Evolutionary conservation across 2,329 filamentous ascomycete species (phyloP).

Genomic region (Aschersonia sp.): DNA sequence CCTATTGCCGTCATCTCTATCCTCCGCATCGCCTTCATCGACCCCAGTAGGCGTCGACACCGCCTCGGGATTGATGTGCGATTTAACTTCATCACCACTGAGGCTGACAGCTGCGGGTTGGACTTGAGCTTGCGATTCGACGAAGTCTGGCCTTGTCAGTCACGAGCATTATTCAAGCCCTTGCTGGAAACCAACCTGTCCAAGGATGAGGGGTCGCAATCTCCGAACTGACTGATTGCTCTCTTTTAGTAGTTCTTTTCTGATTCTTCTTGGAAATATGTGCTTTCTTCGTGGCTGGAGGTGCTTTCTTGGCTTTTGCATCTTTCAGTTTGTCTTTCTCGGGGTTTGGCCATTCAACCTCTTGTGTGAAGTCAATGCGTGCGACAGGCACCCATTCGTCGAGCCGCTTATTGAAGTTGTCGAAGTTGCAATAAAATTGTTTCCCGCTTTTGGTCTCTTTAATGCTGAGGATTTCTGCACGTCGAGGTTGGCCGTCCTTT

Average conservation of each 20-base stretch:
- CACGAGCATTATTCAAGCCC: neutral
- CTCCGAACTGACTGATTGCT: conserved; percentile 39
- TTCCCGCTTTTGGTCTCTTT: conserved; percentile 77
- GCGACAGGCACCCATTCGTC: conserved; percentile 77
- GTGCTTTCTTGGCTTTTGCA: conserved; percentile 56
- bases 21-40: conserved; percentile 42
- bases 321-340: conserved; percentile 74
- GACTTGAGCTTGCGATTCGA: conserved; percentile 29
- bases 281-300: conserved; percentile 43
- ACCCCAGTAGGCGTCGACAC: conserved; percentile 28
- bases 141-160: conserved; percentile 21
- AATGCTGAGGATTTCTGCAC: conserved; percentile 94
- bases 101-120: conserved; percentile 27
- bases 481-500: conserved; percentile 69
- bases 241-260: conserved; percentile 39
- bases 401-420: conserved; percentile 85
- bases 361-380: conserved; percentile 73
- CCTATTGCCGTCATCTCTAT: conserved; percentile 28
- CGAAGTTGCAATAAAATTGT: conserved; percentile 92
- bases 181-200: conserved; percentile 18
- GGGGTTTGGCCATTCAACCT: conserved; percentile 92
- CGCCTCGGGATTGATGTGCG: conserved; percentile 26
- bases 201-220: conserved; percentile 39
- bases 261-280: conserved; percentile 43
- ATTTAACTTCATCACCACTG: conserved; percentile 32